These are phyloP conservation scores for Knufia fluminis DNA, from an alignment of 2,329 filamentous ascomycete species.

Conservation along the genomic window DNA sequence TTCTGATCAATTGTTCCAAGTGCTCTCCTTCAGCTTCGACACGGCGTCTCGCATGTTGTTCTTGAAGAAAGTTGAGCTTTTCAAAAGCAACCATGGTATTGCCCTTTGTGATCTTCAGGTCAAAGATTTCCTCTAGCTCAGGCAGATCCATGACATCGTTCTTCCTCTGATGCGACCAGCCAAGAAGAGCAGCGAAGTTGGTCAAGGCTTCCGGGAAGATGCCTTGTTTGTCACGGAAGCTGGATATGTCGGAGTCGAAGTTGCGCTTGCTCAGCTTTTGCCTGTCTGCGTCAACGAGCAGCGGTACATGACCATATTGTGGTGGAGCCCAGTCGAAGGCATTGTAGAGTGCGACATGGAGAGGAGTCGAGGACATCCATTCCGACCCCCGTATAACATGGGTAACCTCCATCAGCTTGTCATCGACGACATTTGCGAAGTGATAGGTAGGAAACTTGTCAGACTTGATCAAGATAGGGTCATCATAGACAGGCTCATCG, in stretches of 20 bases:
- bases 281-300: slow-evolving; percentile 59
- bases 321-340: slow-evolving; percentile 68
- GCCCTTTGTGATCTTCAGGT: slow-evolving; percentile 80
- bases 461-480: slow-evolving; percentile 82
- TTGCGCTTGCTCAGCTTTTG: slow-evolving; percentile 84
- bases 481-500: slow-evolving; percentile 52
- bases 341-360: slow-evolving; percentile 63
- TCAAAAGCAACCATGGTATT: slow-evolving; percentile 73
- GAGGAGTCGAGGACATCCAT: slow-evolving; percentile 92
- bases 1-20: slow-evolving; percentile 32
- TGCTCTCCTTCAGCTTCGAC: slow-evolving; percentile 37
- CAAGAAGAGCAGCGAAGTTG: slow-evolving; percentile 78
- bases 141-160: slow-evolving; percentile 63
- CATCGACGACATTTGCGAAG: slow-evolving; percentile 92
- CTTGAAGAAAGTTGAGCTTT: slow-evolving; percentile 75
- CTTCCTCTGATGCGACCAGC: slow-evolving; percentile 63
- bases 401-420: slow-evolving; percentile 89
- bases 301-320: slow-evolving; percentile 68
- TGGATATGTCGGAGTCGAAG: slow-evolving; percentile 52
- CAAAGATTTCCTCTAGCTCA: slow-evolving; percentile 64
- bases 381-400: slow-evolving; percentile 91
- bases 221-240: slow-evolving; percentile 47
- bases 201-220: slow-evolving; percentile 55
- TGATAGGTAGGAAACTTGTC: slow-evolving; percentile 95
- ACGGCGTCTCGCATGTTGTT: slow-evolving; percentile 51